Conservation (phyloP, 495 filamentous ascomycete species). For the Staphylotrichum tortipilum region DNA sequence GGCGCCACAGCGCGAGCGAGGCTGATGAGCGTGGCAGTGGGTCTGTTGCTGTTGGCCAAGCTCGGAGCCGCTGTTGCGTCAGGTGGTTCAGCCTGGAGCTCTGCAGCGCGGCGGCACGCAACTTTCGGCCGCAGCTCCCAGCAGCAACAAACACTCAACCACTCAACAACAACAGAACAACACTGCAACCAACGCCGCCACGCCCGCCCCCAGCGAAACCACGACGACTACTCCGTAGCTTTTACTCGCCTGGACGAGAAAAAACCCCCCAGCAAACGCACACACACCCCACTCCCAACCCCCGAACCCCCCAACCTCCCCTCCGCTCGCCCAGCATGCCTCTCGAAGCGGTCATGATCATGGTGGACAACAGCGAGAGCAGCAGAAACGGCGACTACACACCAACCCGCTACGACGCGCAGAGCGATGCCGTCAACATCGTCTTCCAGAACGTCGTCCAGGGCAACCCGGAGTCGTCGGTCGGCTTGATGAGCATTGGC, state of each 20-base stretch:
- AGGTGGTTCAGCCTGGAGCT: too few species aligned
- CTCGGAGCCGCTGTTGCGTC: too few species aligned
- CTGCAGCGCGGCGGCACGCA: too few species aligned
- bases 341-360: constrained; percentile 58
- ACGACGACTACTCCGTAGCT: neutral
- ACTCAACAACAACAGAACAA: neutral
- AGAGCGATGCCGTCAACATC: constrained; percentile 87
- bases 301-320: too few species aligned
- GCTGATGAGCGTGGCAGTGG: neutral
- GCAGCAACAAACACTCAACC: neutral
- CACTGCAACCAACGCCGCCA: neutral
- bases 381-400: constrained; percentile 95
- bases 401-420: constrained; percentile 90
- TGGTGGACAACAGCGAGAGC: constrained; percentile 96
- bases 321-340: constrained; percentile 44
- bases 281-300: too few species aligned
- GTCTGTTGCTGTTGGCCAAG: neutral
- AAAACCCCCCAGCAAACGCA: neutral
- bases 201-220: neutral
- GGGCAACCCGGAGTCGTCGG: constrained; percentile 90
- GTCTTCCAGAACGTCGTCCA: constrained; percentile 91
- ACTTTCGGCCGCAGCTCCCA: neutral
- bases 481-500: constrained; percentile 98
- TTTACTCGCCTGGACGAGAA: neutral
- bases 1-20: too few species aligned